Conservation (phyloP, 305 asterid genomes). For the Solanum hybrid region DNA sequence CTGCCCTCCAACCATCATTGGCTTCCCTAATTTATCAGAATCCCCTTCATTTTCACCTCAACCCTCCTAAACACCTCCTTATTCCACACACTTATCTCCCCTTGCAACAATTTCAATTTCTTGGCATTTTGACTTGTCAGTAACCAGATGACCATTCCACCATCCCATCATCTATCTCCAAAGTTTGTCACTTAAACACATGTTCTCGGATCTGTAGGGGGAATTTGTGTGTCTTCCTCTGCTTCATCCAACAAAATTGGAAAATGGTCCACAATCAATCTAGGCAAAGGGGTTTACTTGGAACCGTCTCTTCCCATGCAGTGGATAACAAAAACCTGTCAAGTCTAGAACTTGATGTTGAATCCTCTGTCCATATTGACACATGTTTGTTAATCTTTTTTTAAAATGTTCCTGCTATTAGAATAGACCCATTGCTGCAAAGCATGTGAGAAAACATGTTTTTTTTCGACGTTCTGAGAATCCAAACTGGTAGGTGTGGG, state of each 20-base stretch:
- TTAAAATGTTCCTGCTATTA: background rate
- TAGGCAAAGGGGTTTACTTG: background rate
- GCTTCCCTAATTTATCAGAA: background rate
- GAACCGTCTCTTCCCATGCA: background rate
- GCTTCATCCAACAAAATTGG: conserved; percentile 1
- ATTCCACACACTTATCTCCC: background rate
- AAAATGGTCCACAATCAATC: background rate
- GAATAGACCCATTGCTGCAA: background rate
- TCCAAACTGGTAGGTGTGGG: background rate
- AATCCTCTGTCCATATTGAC: background rate
- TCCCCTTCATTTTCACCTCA: background rate
- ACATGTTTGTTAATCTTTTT: background rate
- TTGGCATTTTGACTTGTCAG: background rate
- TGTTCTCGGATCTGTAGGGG: background rate
- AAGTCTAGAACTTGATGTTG: background rate
- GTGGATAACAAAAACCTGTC: background rate
- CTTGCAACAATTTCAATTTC: background rate
- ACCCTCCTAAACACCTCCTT: background rate
- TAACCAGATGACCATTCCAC: background rate
- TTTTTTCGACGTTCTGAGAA: background rate
- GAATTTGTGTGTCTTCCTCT: background rate
- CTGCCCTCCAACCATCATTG: background rate
- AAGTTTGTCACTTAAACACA: background rate
- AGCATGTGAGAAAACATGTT: background rate
- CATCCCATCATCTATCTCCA: background rate